Conservation (phyloP, 495 filamentous ascomycete species). For the Rhypophila decipiens region DNA sequence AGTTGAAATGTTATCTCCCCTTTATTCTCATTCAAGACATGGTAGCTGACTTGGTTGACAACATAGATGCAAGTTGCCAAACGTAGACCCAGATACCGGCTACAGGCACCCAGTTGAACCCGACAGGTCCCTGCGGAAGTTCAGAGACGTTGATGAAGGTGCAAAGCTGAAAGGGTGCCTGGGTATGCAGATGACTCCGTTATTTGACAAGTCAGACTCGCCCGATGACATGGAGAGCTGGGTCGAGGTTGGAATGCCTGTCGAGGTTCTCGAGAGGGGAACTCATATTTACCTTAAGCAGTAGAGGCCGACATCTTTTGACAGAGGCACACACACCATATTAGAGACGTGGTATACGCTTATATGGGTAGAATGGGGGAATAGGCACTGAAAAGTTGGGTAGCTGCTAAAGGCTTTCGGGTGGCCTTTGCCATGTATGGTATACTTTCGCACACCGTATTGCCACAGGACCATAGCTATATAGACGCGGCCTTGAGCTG, state of each 20-base stretch:
- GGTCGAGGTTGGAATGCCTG: conserved; percentile 38
- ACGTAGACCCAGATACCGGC: conserved; percentile 71
- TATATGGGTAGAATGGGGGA: too few relatives aligned
- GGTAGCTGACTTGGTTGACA: too few relatives aligned
- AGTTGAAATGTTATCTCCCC: too few relatives aligned
- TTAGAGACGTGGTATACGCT: too few relatives aligned
- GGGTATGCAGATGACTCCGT: conserved; percentile 76
- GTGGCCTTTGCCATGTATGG: too few relatives aligned
- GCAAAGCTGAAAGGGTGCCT: conserved; percentile 64
- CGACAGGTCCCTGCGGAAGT: conserved; percentile 60
- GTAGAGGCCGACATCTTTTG: conserved; percentile 6
- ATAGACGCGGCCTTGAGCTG: too few relatives aligned
- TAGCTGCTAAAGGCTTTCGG: too few relatives aligned
- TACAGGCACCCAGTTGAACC: conserved; percentile 66
- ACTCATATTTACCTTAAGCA: conserved; percentile 35
- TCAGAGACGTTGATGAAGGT: conserved; percentile 69
- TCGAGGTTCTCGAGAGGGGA: conserved; percentile 33
- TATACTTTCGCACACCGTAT: too few relatives aligned
- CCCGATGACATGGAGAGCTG: conserved; percentile 29
- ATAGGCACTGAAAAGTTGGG: too few relatives aligned
- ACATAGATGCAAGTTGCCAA: conserved; percentile 78
- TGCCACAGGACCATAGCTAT: too few relatives aligned
- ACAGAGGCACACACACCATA: background rate
- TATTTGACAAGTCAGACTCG: conserved; percentile 31
- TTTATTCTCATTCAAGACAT: too few relatives aligned